Evolutionary conservation across 176 grass and related monocot genomes (phyloP).

Genomic region (Musa beccarii): DNA sequence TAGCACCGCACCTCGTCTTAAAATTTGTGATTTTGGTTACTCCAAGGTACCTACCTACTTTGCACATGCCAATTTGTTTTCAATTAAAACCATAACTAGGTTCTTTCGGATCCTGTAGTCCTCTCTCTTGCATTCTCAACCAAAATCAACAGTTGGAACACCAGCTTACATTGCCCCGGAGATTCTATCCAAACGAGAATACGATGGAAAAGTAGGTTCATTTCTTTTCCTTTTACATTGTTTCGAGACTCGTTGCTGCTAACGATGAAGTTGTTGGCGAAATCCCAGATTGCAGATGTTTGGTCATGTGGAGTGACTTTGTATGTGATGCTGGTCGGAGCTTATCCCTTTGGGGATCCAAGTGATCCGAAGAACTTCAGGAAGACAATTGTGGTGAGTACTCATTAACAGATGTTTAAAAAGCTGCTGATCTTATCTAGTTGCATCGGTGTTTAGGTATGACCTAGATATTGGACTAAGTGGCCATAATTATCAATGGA

Average conservation of each 20-base stretch:
- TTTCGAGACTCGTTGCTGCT: no score
- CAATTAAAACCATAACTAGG: neutral
- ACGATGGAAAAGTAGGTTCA: constrained; percentile 16
- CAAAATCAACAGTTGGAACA: constrained; percentile 15
- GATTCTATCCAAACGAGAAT: constrained; percentile 5
- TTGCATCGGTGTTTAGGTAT: no score
- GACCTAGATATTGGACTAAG: neutral
- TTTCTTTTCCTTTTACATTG: neutral
- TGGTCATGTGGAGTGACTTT: constrained; percentile 18
- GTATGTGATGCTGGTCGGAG: constrained; percentile 18
- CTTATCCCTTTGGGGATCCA: constrained; percentile 17
- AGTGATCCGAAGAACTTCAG: constrained; percentile 14
- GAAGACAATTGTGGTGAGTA: constrained; percentile 6
- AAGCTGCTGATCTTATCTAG: no score
- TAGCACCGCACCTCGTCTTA: constrained; percentile 3
- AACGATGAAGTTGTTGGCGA: neutral
- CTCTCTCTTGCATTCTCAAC: constrained; percentile 18
- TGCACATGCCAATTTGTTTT: neutral
- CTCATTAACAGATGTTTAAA: neutral
- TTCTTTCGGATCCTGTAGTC: neutral
- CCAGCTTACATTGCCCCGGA: constrained; percentile 18
- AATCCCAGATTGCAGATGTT: constrained; percentile 15
- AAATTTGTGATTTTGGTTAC: constrained; percentile 18
- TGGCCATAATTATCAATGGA: neutral
- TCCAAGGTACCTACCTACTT: constrained; percentile 1